phyloP scores from a whole-genome alignment of 495 filamentous ascomycete species.

The Xylaria telfairii region DNA sequence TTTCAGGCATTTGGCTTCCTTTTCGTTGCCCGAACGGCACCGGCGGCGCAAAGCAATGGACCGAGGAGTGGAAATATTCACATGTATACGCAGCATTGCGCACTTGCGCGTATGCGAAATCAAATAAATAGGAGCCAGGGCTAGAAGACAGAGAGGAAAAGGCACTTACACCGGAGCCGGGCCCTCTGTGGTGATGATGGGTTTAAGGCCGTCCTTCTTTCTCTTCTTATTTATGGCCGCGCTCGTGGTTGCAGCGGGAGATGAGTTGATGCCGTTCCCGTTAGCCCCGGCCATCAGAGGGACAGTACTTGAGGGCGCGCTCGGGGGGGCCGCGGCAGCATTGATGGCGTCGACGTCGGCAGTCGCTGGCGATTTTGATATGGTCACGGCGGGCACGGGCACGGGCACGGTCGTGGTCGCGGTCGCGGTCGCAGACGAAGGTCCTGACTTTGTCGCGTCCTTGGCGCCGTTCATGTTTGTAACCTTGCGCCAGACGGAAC shows the following conservation, averaged over 20 bases:
- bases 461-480: conserved; percentile 25
- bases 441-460: conserved; percentile 6
- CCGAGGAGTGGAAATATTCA: not conserved
- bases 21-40: not conserved
- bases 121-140: conserved; percentile 28
- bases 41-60: not conserved
- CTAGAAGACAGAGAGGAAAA: conserved; percentile 34
- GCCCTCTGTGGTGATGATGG: conserved; percentile 85
- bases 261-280: conserved; percentile 33
- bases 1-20: not conserved
- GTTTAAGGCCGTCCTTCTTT: conserved; percentile 87
- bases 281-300: conserved; percentile 41
- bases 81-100: conserved; percentile 1
- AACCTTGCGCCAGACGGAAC: conserved; percentile 17
- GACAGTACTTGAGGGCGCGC: conserved; percentile 28
- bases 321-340: conserved; percentile 2
- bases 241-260: conserved; percentile 33
- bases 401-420: not conserved
- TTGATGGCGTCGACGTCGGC: conserved; percentile 24
- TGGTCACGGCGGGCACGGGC: conserved; percentile 3
- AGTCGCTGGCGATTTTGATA: conserved; percentile 33
- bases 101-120: conserved; percentile 1
- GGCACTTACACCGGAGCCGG: conserved; percentile 52
- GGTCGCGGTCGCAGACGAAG: conserved; percentile 5
- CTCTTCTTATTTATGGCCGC: conserved; percentile 74